Base-by-base conservation (phyloP, 495 filamentous ascomycete genomes). In the Xylaria intraflava region DNA sequence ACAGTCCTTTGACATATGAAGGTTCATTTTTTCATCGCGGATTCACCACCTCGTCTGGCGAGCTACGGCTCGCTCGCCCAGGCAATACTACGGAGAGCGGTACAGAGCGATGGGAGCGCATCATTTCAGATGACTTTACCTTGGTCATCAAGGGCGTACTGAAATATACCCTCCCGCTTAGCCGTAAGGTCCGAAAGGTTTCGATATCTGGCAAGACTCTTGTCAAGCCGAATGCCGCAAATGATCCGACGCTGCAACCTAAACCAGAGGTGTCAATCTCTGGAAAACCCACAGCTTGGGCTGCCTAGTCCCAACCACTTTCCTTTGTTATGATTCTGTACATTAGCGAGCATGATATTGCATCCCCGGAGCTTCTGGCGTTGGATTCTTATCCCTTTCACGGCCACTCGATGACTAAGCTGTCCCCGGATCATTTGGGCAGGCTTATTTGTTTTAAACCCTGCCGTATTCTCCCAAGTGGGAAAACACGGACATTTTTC, bases 1-100 rank as follows among this genome's bases (percentile, higher is more conserved):
- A 96, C 64, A 91, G 86, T 27, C 83, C 90, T 0, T 76, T 97
- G 24, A 81, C 81, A 2, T 96, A 97, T 60, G 90, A 96, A 49
- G 83, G 88, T 16, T 90, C 90, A 11, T 91, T 92, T 26, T 82
- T 96, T 71, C 81, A 85, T 35, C 78, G 83, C 40, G 69, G 76
- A 22, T 61, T 71, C 0, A 83, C 85, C 1, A 77, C 71, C 27
- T 93, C 91, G 0, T 77, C 84, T 8, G 93, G 92, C 29, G 88
- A 93, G 61, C 78, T 97, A 4, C 84, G 90, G 7, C 73, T 98
- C 8, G 65, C 76, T 12, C 82, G 84, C 33, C 93, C 93, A 0
- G 94, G 93, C 11, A 98, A 97, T 65, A 83, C 83, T 53, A 98
- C 94, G 0, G 81, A 85, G 47, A 86, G 88, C 22, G 93, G 93